Evolutionary conservation across 345 rosid species (phyloP).

Genomic region (Luvunga scandens): DNA sequence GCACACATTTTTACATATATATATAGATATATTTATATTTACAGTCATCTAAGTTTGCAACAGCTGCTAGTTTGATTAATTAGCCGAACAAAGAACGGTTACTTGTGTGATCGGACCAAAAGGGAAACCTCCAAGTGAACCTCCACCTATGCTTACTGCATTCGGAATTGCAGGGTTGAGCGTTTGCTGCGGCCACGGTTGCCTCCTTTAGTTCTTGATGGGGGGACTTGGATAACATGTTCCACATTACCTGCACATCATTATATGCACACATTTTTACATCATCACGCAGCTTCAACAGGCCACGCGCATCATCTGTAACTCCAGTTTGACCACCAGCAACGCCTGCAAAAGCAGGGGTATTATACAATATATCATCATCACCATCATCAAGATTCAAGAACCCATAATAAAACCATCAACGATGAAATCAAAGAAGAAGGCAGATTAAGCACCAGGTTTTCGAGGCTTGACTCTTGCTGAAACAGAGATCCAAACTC

Average conservation of each 20-base stretch:
- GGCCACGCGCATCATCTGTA: background rate
- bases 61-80: too few relatives aligned
- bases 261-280: background rate
- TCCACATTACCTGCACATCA: background rate
- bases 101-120: background rate
- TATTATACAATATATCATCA: too few relatives aligned
- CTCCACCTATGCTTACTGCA: background rate
- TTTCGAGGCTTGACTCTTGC: background rate
- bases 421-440: background rate
- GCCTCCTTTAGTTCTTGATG: background rate
- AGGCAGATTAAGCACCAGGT: background rate
- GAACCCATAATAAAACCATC: background rate
- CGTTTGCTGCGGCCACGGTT: too few relatives aligned
- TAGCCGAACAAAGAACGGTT: too few relatives aligned
- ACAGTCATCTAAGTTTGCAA: too few relatives aligned
- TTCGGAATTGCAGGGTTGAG: background rate
- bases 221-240: background rate
- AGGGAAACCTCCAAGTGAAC: background rate
- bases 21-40: too few relatives aligned
- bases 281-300: background rate
- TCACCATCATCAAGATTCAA: background rate
- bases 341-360: background rate
- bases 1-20: too few relatives aligned
- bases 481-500: background rate
- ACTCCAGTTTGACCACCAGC: background rate